A percentile compares a stretch with the other conserved stretches of the same genome.
phyloP scores from a whole-genome alignment of 257 asterid species.

The Ilex aquifolium region DNA sequence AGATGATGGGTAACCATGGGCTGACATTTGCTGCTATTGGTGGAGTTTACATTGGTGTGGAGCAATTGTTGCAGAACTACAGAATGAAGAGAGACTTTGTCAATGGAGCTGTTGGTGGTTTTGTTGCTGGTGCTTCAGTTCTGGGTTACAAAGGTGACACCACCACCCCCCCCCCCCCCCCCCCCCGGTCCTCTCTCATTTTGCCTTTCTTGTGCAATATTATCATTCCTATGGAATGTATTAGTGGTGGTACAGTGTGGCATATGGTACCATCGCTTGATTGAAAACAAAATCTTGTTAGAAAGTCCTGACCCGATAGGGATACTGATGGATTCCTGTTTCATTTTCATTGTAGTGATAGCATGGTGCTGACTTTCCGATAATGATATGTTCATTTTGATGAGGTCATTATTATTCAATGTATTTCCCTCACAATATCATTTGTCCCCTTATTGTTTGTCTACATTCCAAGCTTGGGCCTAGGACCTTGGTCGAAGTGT shows the following conservation, averaged over 20 bases:
- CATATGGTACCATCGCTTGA: neutral
- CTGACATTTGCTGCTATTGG: constrained; percentile 91
- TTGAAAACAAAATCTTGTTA: neutral
- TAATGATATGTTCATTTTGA: neutral
- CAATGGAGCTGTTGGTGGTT: constrained; percentile 96
- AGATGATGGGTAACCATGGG: constrained; percentile 94
- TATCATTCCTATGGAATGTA: too few relatives aligned
- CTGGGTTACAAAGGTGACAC: constrained; percentile 77
- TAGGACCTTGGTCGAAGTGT: too few relatives aligned
- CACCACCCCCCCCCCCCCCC: neutral
- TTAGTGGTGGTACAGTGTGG: neutral
- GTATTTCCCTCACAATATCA: neutral
- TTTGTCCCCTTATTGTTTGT: neutral
- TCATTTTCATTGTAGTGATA: neutral
- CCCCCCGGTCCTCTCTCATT: neutral
- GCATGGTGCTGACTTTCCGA: neutral
- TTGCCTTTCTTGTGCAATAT: neutral
- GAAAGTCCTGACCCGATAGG: neutral
- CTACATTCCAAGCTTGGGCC: neutral
- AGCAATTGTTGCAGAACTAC: constrained; percentile 66
- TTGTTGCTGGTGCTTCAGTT: constrained; percentile 84
- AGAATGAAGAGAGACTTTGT: constrained; percentile 88
- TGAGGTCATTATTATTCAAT: neutral
- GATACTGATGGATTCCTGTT: neutral
- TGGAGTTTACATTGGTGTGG: constrained; percentile 84